Base-by-base conservation (phyloP, 305 asterid genomes). In the Fraxinus baroniana region DNA sequence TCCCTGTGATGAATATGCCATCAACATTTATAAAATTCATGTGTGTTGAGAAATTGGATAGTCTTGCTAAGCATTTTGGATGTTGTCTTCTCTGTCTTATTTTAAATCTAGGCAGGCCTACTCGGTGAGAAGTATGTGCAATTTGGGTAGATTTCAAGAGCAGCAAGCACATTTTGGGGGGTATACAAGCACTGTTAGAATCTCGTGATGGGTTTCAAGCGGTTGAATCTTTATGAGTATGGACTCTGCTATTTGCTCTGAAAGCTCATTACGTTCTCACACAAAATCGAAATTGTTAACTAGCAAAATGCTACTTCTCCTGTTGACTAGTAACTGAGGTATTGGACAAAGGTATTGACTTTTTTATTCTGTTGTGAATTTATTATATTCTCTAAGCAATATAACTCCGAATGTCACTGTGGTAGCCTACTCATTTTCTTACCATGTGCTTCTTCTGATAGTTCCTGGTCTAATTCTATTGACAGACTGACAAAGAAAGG, bases 1-100 rank as follows among this genome's bases (percentile, higher is more conserved):
- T 68, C 97, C 97, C 98, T 94, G 89, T 83, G 46, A 84, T 81
- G 77, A 82, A 74, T 78, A 79, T 71, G 72, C 78, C 35, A 66
- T 80, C 70, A 73, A 28, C 36, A 66, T 64, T 64, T 64, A 20
- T 60, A 13, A 60, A 60, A 60, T 26, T 10, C 5, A 9, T 9
- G 32, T 3, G 13, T 39, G 78, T 84, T 72, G 68, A 18, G 75
- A 72, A 72, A 79, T 22, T n/a, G 74, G 68, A 55, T 74, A 75
- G 83, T 44, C 79, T 36, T 52, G 83, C 85, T 57, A 79, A 44
- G 66, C 79, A 55, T 13, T 57, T 55, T 26, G 32, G 7, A 74
- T 20, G 37, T 28, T 5, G 15, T 87, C 62, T 10, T 82, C 74
- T 44, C 35, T 75, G 75, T 74, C 55, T 79, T 77, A 78, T 82